phyloP scores from a whole-genome alignment of 2,329 filamentous ascomycete species.

The Tetracladium maxilliforme region DNA sequence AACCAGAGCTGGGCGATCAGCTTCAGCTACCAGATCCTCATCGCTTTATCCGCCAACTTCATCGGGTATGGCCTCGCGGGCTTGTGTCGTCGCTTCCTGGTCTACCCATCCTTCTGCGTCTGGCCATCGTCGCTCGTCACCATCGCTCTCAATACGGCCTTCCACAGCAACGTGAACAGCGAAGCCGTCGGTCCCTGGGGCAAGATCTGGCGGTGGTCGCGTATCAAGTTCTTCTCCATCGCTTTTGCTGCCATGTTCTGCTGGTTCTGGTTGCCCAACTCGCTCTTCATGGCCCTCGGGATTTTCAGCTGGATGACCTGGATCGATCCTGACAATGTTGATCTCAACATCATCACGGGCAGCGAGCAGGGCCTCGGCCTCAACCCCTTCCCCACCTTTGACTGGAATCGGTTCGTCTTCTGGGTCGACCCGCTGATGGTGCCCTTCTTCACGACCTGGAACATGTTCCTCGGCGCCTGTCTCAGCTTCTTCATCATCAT shows the following conservation, averaged over 20 bases:
- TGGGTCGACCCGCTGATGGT: slow-evolving; percentile 17
- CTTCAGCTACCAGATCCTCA: slow-evolving; percentile 22
- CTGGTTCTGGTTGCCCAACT: slow-evolving; percentile 11
- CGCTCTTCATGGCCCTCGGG: slow-evolving; percentile 13
- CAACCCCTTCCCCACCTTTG: slow-evolving; percentile 32
- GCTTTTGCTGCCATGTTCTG: slow-evolving; percentile 5
- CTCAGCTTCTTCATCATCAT: slow-evolving; percentile 23
- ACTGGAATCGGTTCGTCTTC: slow-evolving; percentile 25
- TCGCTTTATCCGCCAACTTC: slow-evolving; percentile 11
- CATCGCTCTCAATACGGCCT: slow-evolving; percentile 7
- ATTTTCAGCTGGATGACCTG: slow-evolving; percentile 14
- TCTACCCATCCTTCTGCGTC: slow-evolving; percentile 10
- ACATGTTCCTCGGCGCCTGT: slow-evolving; percentile 16
- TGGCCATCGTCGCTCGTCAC: slow-evolving; percentile 8
- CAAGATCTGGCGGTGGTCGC: slow-evolving; percentile 8
- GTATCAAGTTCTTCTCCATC: slow-evolving; percentile 7
- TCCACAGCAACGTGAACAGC: slow-evolving; percentile 4
- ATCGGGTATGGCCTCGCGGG: slow-evolving; percentile 8
- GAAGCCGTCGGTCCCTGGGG: slow-evolving; percentile 7
- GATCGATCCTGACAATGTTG: slow-evolving; percentile 7
- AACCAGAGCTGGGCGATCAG: slow-evolving; percentile 21
- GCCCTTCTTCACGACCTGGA: slow-evolving; percentile 25
- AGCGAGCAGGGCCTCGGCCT: slow-evolving; percentile 22
- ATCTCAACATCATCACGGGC: slow-evolving; percentile 25
- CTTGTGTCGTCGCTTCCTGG: slow-evolving; percentile 6